phyloP scores from a whole-genome alignment of 768 basidiomycete species.

The Candolleomyces efflorescens region DNA sequence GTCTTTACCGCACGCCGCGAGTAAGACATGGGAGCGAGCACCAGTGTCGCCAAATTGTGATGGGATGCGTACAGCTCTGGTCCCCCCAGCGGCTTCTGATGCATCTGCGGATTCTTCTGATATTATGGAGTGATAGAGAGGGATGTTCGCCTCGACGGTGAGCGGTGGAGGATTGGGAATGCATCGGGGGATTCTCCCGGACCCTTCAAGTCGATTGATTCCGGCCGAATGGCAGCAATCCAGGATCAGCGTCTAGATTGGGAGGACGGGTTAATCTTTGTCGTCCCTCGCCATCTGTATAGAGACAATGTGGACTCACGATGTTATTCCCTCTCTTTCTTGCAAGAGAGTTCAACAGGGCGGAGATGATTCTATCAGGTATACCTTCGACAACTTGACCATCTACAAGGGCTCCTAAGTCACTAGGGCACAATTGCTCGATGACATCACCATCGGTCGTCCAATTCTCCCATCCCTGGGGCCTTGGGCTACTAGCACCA shows the following conservation, averaged over 20 bases:
- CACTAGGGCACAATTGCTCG: constrained; percentile 31
- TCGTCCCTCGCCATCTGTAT: no score
- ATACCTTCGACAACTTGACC: constrained; percentile 25
- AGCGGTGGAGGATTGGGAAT: constrained; percentile 24
- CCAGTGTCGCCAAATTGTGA: constrained; percentile 19
- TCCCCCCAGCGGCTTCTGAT: constrained; percentile 1
- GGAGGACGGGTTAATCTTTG: background rate
- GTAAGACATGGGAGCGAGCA: constrained; percentile 32
- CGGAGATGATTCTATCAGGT: constrained; percentile 37
- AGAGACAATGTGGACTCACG: constrained; percentile 18
- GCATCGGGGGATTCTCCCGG: constrained; percentile 17
- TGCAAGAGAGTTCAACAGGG: constrained; percentile 31
- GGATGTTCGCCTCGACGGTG: constrained; percentile 18
- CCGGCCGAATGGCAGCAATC: constrained; percentile 43
- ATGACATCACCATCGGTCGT: constrained; percentile 22
- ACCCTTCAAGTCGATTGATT: constrained; percentile 13
- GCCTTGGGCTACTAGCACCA: constrained; percentile 28
- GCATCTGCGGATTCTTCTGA: background rate
- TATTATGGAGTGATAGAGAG: background rate
- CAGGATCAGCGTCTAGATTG: constrained; percentile 36
- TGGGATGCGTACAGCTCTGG: constrained; percentile 12
- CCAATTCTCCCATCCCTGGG: constrained; percentile 22
- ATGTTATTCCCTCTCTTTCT: constrained; percentile 38
- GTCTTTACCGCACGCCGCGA: constrained; percentile 37
- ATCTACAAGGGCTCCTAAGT: constrained; percentile 17